Conservation (phyloP, 306 rosid species). For the Rosa persica region DNA sequence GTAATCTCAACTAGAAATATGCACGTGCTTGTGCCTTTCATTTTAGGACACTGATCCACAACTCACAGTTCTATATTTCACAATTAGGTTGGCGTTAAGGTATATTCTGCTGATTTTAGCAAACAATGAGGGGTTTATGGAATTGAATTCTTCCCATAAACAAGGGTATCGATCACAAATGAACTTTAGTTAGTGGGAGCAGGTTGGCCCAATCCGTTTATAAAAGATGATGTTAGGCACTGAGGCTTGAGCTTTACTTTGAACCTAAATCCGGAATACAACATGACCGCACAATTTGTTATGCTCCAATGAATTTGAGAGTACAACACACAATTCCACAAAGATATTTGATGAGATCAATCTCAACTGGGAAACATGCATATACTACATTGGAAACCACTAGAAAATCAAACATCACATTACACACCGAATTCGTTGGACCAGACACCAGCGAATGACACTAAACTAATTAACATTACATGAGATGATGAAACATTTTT, state of each 20-base stretch:
- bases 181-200: background rate
- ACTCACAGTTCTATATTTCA: too few relatives aligned
- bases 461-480: background rate
- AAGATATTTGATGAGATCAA: background rate
- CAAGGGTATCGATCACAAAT: background rate
- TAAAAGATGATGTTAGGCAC: background rate
- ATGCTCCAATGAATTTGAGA: background rate
- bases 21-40: too few relatives aligned
- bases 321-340: background rate
- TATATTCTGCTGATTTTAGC: background rate
- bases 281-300: background rate
- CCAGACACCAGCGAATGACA: background rate
- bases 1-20: too few relatives aligned
- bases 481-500: background rate
- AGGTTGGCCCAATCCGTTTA: background rate
- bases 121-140: background rate
- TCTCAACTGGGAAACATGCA: background rate
- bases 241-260: background rate
- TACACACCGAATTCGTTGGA: background rate
- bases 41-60: too few relatives aligned
- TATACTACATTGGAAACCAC: background rate
- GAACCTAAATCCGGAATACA: background rate
- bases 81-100: background rate
- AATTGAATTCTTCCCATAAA: background rate
- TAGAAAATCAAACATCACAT: background rate